Evolutionary conservation across 139 green algal genomes (phyloP).

Genomic region (Auxenochlorella pyrenoidosa): DNA sequence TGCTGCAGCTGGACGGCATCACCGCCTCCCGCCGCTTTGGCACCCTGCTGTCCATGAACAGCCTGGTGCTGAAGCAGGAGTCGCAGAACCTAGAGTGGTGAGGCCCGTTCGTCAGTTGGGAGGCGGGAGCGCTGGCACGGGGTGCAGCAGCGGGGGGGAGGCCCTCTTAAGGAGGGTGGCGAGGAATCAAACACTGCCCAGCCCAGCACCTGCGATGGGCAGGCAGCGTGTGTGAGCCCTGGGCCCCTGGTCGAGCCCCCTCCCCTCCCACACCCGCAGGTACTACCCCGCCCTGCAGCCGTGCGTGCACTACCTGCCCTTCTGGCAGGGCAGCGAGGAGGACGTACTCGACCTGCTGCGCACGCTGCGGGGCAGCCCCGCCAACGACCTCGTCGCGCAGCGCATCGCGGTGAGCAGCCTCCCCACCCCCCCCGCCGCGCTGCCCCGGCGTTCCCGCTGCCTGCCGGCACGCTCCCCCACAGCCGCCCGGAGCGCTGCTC

Average conservation of each 20-base stretch:
- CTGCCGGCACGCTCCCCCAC: too few relatives aligned
- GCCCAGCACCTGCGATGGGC: too few relatives aligned
- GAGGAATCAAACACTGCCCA: too few relatives aligned
- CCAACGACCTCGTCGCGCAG: not conserved
- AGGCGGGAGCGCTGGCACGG: too few relatives aligned
- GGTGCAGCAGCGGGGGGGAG: too few relatives aligned
- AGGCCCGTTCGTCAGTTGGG: not conserved
- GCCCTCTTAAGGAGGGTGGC: too few relatives aligned
- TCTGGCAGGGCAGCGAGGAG: not conserved
- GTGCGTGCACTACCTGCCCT: conserved; percentile 12
- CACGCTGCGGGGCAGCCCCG: not conserved
- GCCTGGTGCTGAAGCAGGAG: conserved; percentile 11
- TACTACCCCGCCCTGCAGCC: not conserved
- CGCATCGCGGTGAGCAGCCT: not conserved
- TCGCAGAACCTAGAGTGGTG: not conserved
- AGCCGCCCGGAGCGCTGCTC: too few relatives aligned
- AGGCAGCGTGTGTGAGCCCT: too few relatives aligned
- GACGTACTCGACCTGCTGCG: not conserved
- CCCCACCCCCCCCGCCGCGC: too few relatives aligned
- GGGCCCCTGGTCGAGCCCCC: not conserved
- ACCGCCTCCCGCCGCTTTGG: not conserved
- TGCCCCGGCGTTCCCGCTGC: too few relatives aligned
- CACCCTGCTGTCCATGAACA: conserved; percentile 10
- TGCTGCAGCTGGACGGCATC: conserved; percentile 1
- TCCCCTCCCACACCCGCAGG: not conserved